A percentile compares a stretch with the other conserved stretches of the same genome.
phyloP scores from a whole-genome alignment of 148 eudicot genomes.

The Simmondsia chinensis region DNA sequence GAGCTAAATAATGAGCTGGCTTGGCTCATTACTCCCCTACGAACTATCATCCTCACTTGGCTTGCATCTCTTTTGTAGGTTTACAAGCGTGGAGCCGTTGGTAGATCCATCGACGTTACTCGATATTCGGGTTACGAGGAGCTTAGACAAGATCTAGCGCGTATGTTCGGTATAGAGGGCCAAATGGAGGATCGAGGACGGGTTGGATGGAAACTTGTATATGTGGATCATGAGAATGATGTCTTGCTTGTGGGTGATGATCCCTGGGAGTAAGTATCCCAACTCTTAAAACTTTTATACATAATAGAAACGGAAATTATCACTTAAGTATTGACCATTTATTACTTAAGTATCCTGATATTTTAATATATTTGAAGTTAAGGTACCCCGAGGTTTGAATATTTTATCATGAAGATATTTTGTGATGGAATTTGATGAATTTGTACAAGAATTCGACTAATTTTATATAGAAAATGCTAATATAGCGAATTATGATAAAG shows the following conservation, averaged over 20 bases:
- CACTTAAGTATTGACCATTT: too few relatives aligned
- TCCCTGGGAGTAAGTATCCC: constrained; percentile 94
- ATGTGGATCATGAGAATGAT: constrained; percentile 87
- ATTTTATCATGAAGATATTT: too few relatives aligned
- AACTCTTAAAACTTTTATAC: too few relatives aligned
- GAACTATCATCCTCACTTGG: not conserved
- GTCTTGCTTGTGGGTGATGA: constrained; percentile 94
- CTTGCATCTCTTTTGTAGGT: constrained; percentile 37
- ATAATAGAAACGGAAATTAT: too few relatives aligned
- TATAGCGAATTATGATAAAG: too few relatives aligned
- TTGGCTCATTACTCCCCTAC: too few relatives aligned
- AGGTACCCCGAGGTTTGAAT: too few relatives aligned
- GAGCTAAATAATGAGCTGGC: not conserved
- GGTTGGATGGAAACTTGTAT: constrained; percentile 94
- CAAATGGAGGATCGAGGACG: constrained; percentile 87
- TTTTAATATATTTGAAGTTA: too few relatives aligned
- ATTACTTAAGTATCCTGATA: too few relatives aligned
- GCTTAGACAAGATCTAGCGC: constrained; percentile 88
- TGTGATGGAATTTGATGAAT: too few relatives aligned
- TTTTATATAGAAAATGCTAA: too few relatives aligned
- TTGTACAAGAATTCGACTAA: too few relatives aligned
- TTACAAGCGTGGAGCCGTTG: constrained; percentile 98
- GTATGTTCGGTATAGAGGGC: constrained; percentile 95
- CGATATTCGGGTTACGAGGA: constrained; percentile 86
- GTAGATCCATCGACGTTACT: constrained; percentile 86